phyloP scores from a whole-genome alignment of 2,329 filamentous ascomycete species.

The Thelonectria rubi region DNA sequence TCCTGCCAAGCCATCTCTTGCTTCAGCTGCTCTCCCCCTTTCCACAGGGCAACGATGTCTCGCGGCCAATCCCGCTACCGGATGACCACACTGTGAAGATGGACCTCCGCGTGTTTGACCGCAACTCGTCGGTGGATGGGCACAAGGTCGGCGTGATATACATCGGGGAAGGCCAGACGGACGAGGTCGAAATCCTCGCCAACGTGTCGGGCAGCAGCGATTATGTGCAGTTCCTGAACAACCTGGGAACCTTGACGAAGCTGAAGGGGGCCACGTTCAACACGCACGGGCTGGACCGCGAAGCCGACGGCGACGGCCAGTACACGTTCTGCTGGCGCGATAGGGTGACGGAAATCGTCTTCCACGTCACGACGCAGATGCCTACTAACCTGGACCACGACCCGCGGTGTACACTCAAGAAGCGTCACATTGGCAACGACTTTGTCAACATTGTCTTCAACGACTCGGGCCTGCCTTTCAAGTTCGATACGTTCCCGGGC shows the following conservation, averaged over 20 bases:
- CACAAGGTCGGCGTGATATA: conserved; percentile 97
- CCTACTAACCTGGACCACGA: conserved; percentile 84
- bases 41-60: conserved; percentile 64
- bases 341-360: conserved; percentile 92
- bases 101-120: conserved; percentile 83
- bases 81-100: conserved; percentile 74
- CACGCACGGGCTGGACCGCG: conserved; percentile 86
- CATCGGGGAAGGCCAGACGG: conserved; percentile 84
- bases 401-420: conserved; percentile 82
- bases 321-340: conserved; percentile 96
- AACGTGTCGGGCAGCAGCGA: conserved; percentile 88
- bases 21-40: conserved; percentile 73
- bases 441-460: conserved; percentile 99
- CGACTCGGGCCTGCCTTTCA: conserved; percentile 88
- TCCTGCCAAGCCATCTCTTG: conserved; percentile 78
- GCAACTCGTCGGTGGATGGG: conserved; percentile 88
- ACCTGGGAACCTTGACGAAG: conserved; percentile 81
- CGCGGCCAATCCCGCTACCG: conserved; percentile 80
- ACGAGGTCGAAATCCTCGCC: conserved; percentile 84
- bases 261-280: conserved; percentile 89
- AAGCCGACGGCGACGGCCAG: conserved; percentile 81
- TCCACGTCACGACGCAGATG: conserved; percentile 98
- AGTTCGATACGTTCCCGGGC: conserved; percentile 90
- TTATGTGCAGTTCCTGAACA: conserved; percentile 85
- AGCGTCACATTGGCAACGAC: conserved; percentile 95